These are phyloP conservation scores for Calonectria hawksworthii DNA, from an alignment of 2,329 filamentous ascomycete species.

Conservation along the genomic window DNA sequence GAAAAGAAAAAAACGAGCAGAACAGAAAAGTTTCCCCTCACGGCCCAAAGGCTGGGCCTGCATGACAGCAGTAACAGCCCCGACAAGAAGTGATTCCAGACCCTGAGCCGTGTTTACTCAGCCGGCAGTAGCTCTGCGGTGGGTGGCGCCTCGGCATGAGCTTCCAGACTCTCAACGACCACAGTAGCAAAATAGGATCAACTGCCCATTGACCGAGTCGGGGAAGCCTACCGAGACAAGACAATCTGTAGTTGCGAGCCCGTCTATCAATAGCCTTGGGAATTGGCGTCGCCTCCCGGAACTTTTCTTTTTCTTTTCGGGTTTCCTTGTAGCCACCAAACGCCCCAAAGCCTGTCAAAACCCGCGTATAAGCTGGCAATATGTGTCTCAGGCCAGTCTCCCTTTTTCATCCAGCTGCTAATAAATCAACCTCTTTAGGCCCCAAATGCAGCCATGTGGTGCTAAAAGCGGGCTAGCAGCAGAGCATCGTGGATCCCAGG, in stretches of 20 bases:
- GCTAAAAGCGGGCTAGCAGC: conserved; percentile 9
- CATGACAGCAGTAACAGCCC: neutral
- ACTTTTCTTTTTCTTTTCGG: neutral
- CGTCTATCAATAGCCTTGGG: conserved; percentile 8
- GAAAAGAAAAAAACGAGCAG: neutral
- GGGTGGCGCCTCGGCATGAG: neutral
- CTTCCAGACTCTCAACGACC: neutral
- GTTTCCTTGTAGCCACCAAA: neutral
- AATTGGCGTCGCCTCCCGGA: neutral
- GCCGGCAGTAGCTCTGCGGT: neutral
- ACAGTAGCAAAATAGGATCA: neutral
- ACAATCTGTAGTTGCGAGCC: neutral
- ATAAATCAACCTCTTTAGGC: neutral
- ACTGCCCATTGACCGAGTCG: neutral
- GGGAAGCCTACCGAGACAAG: neutral
- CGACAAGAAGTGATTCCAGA: neutral
- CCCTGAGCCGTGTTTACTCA: neutral
- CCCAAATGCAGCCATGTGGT: neutral
- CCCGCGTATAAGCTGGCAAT: neutral
- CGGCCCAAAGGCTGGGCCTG: neutral
- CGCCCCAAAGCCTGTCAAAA: neutral
- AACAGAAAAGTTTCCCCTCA: neutral
- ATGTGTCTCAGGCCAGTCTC: neutral
- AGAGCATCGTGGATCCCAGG: neutral
- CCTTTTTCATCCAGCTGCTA: neutral